Conservation (phyloP, 306 rosid genomes). For the Begonia peltatifolia region DNA sequence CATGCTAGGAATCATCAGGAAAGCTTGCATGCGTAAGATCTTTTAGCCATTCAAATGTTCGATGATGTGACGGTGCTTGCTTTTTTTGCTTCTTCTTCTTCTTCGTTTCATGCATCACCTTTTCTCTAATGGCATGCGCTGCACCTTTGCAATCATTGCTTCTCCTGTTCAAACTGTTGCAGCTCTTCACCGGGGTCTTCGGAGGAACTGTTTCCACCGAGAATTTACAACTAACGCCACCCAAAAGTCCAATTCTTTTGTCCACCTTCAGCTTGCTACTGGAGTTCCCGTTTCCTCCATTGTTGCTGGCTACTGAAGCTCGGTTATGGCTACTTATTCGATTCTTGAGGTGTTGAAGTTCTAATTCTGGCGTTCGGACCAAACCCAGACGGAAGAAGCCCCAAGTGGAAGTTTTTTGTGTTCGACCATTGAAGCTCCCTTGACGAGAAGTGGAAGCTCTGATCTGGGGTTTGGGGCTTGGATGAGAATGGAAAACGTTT, state of each 20-base stretch:
- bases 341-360: conserved; percentile 37
- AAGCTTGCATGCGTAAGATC: conserved; percentile 17
- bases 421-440: conserved; percentile 15
- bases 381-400: conserved; percentile 62
- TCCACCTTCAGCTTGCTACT: conserved; percentile 2
- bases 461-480: conserved; percentile 76
- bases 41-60: conserved; percentile 17
- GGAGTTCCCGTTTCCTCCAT: neutral
- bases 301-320: neutral
- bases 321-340: conserved; percentile 15
- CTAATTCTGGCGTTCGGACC: conserved; percentile 63
- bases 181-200: conserved; percentile 14
- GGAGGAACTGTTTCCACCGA: conserved; percentile 32
- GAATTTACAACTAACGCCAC: conserved; percentile 51
- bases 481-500: conserved; percentile 54
- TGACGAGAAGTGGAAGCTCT: conserved; percentile 15
- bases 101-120: conserved; percentile 20
- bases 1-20: neutral
- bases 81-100: conserved; percentile 17
- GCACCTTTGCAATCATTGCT: neutral
- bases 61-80: conserved; percentile 12
- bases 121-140: conserved; percentile 36
- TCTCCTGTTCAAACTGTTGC: conserved; percentile 9
- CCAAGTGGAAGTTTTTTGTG: conserved; percentile 55
- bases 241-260: conserved; percentile 26